Evolutionary conservation across 768 basidiomycete species (phyloP), one percentile per base, ranked within the genome.

Genomic region (Guyanaporus albipodus): DNA sequence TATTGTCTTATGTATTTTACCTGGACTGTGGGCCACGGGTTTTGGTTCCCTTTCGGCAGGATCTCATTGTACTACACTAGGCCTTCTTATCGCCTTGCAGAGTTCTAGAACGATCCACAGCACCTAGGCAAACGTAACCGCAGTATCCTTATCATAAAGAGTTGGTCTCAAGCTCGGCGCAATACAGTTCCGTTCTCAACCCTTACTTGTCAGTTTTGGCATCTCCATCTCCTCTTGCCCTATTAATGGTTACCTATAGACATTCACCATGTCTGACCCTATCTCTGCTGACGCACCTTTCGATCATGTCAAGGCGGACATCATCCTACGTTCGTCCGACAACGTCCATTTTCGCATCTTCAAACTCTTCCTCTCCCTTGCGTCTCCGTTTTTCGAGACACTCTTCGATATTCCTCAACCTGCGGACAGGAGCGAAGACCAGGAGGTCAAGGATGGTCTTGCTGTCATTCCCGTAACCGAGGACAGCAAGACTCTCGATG

Each of bases 351-450:
- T n/a, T n/a, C n/a, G n/a, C n/a, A n/a, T n/a, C n/a, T n/a, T n/a
- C n/a, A n/a, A n/a, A n/a, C n/a, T n/a, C n/a, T n/a, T n/a, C n/a
- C n/a, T n/a, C n/a, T n/a, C n/a, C n/a, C n/a, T n/a, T n/a, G n/a
- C n/a, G n/a, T n/a, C n/a, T n/a, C n/a, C 69, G 0, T 55, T 68
- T 37, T 73, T 69, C 38, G 50, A 57, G 17, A 54, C 56, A 18
- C 62, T 72, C 48, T 66, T 70, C 35, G 41, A 52, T 12, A 51
- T 66, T 6, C 63, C 63, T 5, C 61, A 68, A 26, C 49, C 64
- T n/a, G 18, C 41, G 4, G 21, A 44, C 28, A 48, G 6, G 3
- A 31, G 17, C 4, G 46, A 42, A 4, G 52, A 54, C 1, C 51
- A 47, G 19, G 57, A 54, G 15, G 38, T 33, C 28, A 49, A 44